phyloP scores from a whole-genome alignment of 2,329 filamentous ascomycete genomes.

The Calonectria fujianensis region DNA sequence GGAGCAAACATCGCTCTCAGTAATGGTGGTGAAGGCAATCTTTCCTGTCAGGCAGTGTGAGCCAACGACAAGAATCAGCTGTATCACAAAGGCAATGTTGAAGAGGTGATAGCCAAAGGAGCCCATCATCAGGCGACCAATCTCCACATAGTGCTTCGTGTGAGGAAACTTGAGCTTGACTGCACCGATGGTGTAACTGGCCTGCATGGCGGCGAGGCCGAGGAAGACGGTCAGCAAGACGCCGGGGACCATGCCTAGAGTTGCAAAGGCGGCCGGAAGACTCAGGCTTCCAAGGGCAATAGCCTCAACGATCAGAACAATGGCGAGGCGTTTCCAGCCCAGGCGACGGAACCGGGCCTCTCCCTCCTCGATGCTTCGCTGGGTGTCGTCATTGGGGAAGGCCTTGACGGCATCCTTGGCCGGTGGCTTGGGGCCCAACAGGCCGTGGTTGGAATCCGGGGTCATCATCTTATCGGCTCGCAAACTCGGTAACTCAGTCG shows the following conservation, averaged over 20 bases:
- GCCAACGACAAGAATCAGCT: background rate
- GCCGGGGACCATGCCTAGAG: background rate
- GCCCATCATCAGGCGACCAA: background rate
- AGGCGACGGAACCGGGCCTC: background rate
- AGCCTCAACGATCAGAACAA: background rate
- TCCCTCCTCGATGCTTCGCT: slow-evolving; percentile 2
- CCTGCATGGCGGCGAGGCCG: slow-evolving; percentile 4
- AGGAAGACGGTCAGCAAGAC: background rate
- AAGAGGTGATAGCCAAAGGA: slow-evolving; percentile 2
- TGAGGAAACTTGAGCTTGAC: background rate
- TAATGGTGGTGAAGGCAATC: background rate
- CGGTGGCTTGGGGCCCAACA: background rate
- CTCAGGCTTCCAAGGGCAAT: background rate
- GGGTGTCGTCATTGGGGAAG: background rate
- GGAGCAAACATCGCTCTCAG: background rate
- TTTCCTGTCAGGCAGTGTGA: background rate
- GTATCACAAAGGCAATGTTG: background rate
- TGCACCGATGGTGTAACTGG: background rate
- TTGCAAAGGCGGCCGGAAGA: background rate
- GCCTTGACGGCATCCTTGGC: background rate
- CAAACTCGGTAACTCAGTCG: background rate
- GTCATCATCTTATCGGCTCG: background rate
- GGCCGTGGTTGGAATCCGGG: background rate
- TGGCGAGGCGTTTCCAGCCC: slow-evolving; percentile 1
- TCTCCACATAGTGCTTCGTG: background rate